Evolutionary conservation across 768 basidiomycete species (phyloP).

Genomic region (Rhizopogon vulgaris): DNA sequence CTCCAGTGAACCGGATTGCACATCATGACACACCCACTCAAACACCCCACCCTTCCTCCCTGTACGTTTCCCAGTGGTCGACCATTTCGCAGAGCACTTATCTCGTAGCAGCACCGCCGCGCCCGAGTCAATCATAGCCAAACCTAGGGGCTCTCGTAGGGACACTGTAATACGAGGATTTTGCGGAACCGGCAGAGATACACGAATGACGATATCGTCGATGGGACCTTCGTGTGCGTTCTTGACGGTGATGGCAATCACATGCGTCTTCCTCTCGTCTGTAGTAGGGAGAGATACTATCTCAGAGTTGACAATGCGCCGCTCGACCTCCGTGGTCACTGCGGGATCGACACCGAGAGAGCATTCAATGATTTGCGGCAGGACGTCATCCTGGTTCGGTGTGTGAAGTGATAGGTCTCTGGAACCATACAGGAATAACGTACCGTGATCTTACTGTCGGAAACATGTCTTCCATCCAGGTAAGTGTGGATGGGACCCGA

Average conservation of each 20-base stretch:
- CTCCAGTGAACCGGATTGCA: conserved; percentile 17
- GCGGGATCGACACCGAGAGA: conserved; percentile 12
- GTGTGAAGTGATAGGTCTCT: not conserved
- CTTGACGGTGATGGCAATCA: conserved; percentile 10
- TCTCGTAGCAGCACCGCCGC: conserved; percentile 4
- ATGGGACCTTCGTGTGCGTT: conserved; percentile 9
- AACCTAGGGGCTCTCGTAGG: conserved; percentile 19
- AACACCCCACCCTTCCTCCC: conserved; percentile 17
- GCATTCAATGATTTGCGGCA: conserved; percentile 15
- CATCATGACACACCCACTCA: conserved; percentile 23
- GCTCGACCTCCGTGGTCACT: conserved; percentile 12
- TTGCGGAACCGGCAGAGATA: conserved; percentile 19
- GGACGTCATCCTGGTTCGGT: conserved; percentile 5
- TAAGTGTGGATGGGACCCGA: conserved; percentile 22
- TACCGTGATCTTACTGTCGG: conserved; percentile 16
- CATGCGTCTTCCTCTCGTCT: not conserved
- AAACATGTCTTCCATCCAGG: conserved; percentile 22
- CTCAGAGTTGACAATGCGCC: conserved; percentile 5
- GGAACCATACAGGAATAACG: conserved; percentile 5
- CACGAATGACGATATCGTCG: conserved; percentile 17
- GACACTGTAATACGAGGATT: conserved; percentile 23
- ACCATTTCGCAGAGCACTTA: conserved; percentile 14
- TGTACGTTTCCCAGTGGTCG: conserved; percentile 12
- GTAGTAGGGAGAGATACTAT: too few species aligned
- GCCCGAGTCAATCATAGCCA: conserved; percentile 16